Evolutionary conservation across 163 green algal genomes (phyloP).

Genomic region (Scenedesmus sp.): DNA sequence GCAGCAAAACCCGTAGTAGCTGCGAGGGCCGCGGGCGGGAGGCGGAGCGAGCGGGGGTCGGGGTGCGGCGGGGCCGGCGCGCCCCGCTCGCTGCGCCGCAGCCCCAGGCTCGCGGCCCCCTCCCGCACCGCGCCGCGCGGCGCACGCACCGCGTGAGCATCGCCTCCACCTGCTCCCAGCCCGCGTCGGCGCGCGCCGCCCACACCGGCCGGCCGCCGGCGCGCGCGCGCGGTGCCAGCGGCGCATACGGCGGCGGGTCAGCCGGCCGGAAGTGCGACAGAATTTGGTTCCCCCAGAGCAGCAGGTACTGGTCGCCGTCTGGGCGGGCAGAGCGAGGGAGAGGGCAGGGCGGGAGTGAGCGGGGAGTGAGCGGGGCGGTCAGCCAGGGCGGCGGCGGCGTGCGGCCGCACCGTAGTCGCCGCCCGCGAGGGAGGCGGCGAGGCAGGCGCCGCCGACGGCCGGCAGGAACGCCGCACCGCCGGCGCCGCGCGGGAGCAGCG

Average conservation of each 20-base stretch:
- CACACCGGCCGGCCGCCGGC: background rate
- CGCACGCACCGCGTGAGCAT: background rate
- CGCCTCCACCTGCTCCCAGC: slow-evolving; percentile 9
- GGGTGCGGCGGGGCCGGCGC: too few relatives aligned
- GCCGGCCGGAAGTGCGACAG: background rate
- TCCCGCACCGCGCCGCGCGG: too few relatives aligned
- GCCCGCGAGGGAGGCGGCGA: slow-evolving; percentile 4
- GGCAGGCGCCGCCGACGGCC: slow-evolving; percentile 9
- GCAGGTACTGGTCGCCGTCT: slow-evolving; percentile 21
- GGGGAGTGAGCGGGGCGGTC: too few relatives aligned
- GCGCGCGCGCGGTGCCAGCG: background rate
- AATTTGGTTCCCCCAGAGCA: slow-evolving; percentile 16
- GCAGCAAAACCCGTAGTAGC: slow-evolving; percentile 16
- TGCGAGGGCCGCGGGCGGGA: too few relatives aligned
- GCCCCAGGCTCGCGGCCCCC: too few relatives aligned
- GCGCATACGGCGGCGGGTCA: background rate
- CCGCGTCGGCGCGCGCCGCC: background rate
- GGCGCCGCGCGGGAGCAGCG: background rate
- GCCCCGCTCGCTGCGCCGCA: too few relatives aligned
- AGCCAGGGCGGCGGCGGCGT: background rate
- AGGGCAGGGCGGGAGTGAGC: too few relatives aligned
- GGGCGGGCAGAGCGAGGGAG: background rate
- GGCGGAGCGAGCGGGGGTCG: too few relatives aligned
- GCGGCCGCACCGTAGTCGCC: slow-evolving; percentile 16
- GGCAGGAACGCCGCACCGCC: slow-evolving; percentile 17